Evolutionary conservation across 495 filamentous ascomycete genomes (phyloP).

Genomic region (Rostrohypoxylon terebratum): DNA sequence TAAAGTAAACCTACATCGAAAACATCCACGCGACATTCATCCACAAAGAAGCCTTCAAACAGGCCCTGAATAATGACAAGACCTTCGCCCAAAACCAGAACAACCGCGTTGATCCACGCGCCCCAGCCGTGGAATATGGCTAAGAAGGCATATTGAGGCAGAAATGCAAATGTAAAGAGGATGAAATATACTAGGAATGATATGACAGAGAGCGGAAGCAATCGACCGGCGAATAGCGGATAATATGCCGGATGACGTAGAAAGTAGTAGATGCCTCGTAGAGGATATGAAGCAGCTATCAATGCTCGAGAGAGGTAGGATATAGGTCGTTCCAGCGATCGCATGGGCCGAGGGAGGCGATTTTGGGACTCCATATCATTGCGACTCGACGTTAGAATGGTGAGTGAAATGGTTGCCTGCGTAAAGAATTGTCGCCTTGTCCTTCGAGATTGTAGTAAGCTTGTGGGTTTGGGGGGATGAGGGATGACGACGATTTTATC

Average conservation of each 20-base stretch:
- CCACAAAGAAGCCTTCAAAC: slow-evolving; percentile 82
- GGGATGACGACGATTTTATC: slow-evolving; percentile 17
- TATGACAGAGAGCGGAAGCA: slow-evolving; percentile 76
- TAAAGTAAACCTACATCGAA: slow-evolving; percentile 76
- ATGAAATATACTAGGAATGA: slow-evolving; percentile 76
- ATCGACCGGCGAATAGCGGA: slow-evolving; percentile 74
- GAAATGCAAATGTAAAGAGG: slow-evolving; percentile 87
- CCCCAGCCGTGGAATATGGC: slow-evolving; percentile 87
- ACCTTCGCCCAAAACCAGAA: slow-evolving; percentile 85
- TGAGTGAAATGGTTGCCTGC: not conserved
- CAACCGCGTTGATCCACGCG: slow-evolving; percentile 77
- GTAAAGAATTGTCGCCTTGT: slow-evolving; percentile 12
- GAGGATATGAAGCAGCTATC: slow-evolving; percentile 51
- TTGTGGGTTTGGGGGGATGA: not conserved
- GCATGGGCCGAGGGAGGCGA: slow-evolving; percentile 31
- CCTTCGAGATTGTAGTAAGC: not conserved
- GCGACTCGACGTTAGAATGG: not conserved
- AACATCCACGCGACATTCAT: slow-evolving; percentile 87
- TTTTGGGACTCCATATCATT: slow-evolving; percentile 46
- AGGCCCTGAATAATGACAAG: slow-evolving; percentile 81
- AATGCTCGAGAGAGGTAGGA: slow-evolving; percentile 49
- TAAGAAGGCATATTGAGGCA: slow-evolving; percentile 85
- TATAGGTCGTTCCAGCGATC: slow-evolving; percentile 45
- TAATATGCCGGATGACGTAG: slow-evolving; percentile 70
- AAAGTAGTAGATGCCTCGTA: slow-evolving; percentile 82